Conservation (phyloP, 2,329 filamentous ascomycete species). For the Leptographium flavum region DNA sequence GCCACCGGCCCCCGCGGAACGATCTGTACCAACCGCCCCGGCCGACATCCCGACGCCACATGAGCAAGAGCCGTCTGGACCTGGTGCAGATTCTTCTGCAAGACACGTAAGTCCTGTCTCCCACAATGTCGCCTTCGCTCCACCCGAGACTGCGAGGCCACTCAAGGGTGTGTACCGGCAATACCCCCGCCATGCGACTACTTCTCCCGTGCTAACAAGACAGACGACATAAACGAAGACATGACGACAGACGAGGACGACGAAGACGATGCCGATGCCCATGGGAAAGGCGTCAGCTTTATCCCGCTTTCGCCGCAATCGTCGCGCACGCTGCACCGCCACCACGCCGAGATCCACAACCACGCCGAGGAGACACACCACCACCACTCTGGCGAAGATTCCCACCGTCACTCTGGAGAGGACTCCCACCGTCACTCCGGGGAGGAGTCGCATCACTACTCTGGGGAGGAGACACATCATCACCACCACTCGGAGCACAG, state of each 20-base stretch:
- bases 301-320: conserved; percentile 35
- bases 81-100: neutral
- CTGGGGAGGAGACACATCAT: too few species aligned
- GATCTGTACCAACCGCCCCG: neutral
- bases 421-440: too few species aligned
- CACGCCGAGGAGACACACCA: neutral
- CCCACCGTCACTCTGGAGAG: too few species aligned
- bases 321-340: conserved; percentile 28
- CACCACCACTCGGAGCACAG: neutral
- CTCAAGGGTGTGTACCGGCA: conserved; percentile 9
- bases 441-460: too few species aligned
- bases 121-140: neutral
- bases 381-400: too few species aligned
- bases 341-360: conserved; percentile 17
- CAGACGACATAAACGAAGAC: conserved; percentile 8
- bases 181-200: neutral
- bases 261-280: conserved; percentile 5
- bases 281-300: conserved; percentile 29
- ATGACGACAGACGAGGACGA: conserved; percentile 4
- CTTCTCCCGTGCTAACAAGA: too few species aligned
- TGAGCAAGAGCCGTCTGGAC: neutral
- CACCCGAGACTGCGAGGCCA: conserved; percentile 1
- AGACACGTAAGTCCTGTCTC: neutral
- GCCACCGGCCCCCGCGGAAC: conserved; percentile 16
- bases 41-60: neutral